Evolutionary conservation across 345 rosid genomes (phyloP), one percentile per base, ranked within the genome.

Genomic region (Aurinia saxatilis): DNA sequence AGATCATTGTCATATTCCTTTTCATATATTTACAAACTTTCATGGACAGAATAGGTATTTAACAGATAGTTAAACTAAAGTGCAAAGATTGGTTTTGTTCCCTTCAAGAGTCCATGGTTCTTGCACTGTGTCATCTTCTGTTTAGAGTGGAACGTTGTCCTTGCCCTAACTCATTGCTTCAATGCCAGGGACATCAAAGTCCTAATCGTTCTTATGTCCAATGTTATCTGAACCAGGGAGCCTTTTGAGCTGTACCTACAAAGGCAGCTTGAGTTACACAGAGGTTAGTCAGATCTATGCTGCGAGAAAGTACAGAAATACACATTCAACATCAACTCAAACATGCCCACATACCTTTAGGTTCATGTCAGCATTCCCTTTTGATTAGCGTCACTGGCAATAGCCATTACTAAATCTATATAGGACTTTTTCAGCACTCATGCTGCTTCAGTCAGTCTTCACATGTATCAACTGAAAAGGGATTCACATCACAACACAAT

Each of bases 401-500:
- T 71, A 71, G 76, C 73, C 73, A 78, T 85, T 59, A 91, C 95
- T 48, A 74, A 75, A 38, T 80, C 69, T 36, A 92, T 81, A 57
- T 89, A 91, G 41, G 96, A 85, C 71, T 70, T 82, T 73, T 81
- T 83, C 66, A 92, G 77, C 61, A 62, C 39, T 89, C 89, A 73
- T 86, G 91, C 83, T 83, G 83, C 80, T 92, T 92, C 76, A 92
- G n/a, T n/a, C n/a, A n/a, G 73, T 56, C 98, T 91, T 74, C 98
- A 82, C 81, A 92, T 89, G 96, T 92, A 67, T 60, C 30, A 65
- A 47, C 52, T 3, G 51, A 62, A 53, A 62, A 55, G 50, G 19
- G 31, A 54, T 31, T 69, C 30, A 54, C 44, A 25, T 18, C 37
- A 38, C 30, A 46, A 53, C 36, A 37, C 57, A 29, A 47, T 18